Evolutionary conservation across 2,329 filamentous ascomycete species (phyloP).

Genomic region (Fonsecaea multimorphosa): DNA sequence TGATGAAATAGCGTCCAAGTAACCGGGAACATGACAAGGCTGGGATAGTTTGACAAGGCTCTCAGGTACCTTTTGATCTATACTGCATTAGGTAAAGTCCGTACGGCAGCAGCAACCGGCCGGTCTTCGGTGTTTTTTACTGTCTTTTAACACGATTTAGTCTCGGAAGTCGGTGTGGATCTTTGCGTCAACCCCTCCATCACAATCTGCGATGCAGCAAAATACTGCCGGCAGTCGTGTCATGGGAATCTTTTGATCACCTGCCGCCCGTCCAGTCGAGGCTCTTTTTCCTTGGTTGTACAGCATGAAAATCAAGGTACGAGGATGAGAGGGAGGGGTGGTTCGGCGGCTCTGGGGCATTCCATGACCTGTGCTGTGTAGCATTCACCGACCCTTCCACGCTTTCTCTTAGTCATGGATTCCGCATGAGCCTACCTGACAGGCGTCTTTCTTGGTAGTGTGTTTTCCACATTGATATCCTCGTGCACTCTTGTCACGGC

Average conservation of each 20-base stretch:
- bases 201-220: not conserved
- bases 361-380: not conserved
- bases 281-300: not conserved
- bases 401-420: not conserved
- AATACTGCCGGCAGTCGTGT: slow-evolving; percentile 3
- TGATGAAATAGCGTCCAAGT: not conserved
- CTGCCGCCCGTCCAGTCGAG: not conserved
- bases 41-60: not conserved
- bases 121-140: not conserved
- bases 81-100: not conserved
- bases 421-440: not conserved
- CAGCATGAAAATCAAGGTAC: not conserved
- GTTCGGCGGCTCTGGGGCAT: not conserved
- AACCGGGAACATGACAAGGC: not conserved
- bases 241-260: not conserved
- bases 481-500: too few species aligned
- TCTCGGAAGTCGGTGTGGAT: not conserved
- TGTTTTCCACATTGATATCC: not conserved
- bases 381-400: not conserved
- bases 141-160: not conserved
- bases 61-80: not conserved
- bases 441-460: not conserved
- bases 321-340: not conserved
- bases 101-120: not conserved
- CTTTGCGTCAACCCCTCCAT: not conserved